phyloP scores from a whole-genome alignment of 2,329 filamentous ascomycete genomes.

The Ceratocystis huliohia region DNA sequence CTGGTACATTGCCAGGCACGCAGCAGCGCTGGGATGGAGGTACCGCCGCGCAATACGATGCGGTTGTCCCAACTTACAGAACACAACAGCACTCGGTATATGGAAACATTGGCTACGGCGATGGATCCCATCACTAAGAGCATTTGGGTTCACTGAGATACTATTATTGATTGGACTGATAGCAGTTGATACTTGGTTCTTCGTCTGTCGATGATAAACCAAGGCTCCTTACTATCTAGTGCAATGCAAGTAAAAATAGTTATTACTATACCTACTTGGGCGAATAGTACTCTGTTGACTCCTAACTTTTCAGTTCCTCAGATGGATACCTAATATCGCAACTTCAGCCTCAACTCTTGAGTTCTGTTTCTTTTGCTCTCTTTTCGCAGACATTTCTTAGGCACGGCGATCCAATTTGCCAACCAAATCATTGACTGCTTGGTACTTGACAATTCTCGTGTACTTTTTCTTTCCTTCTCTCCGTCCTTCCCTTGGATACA shows the following conservation, averaged over 20 bases:
- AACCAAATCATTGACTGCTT: background rate
- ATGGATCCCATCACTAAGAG: constrained; percentile 28
- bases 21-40: constrained; percentile 32
- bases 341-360: background rate
- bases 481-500: constrained; percentile 2
- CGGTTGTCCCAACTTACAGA: constrained; percentile 30
- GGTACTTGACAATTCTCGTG: constrained; percentile 3
- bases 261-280: background rate
- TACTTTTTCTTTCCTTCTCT: constrained; percentile 4
- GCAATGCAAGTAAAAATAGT: background rate
- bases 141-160: background rate
- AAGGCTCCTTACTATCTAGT: background rate
- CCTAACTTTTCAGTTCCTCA: no score
- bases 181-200: background rate
- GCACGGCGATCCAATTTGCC: background rate
- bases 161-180: no score
- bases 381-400: background rate
- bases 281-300: no score
- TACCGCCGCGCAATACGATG: constrained; percentile 31
- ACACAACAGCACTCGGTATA: constrained; percentile 32
- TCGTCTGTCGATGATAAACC: background rate
- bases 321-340: background rate
- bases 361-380: background rate
- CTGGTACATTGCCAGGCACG: constrained; percentile 26
- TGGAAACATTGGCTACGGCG: constrained; percentile 32